Conservation (phyloP, 2,329 filamentous ascomycete genomes). For the Microthyrium microscopicum region DNA sequence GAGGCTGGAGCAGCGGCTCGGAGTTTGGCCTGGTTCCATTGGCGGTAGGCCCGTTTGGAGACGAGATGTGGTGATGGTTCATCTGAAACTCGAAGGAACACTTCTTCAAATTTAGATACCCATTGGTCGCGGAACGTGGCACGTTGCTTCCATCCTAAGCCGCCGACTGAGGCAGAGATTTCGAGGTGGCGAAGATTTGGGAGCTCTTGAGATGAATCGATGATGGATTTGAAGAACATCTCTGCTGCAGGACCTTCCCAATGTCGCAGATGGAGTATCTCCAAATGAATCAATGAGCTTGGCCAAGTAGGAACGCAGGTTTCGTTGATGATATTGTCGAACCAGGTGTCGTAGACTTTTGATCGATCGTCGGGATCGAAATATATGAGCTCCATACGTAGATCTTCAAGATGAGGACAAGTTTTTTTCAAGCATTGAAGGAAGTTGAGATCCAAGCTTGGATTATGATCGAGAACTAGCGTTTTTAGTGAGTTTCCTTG, state of each 20-base stretch:
- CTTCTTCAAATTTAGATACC: conserved; percentile 50
- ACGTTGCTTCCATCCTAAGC: conserved; percentile 62
- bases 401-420: conserved; percentile 53
- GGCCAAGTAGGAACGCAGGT: conserved; percentile 67
- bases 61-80: conserved; percentile 27
- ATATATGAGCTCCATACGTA: conserved; percentile 67
- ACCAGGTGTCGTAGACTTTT: conserved; percentile 59
- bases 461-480: conserved; percentile 62
- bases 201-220: conserved; percentile 51
- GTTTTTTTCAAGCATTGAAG: conserved; percentile 45
- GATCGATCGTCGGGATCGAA: conserved; percentile 52
- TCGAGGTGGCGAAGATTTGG: conserved; percentile 54
- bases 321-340: conserved; percentile 45
- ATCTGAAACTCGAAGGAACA: conserved; percentile 41
- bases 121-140: conserved; percentile 65
- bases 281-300: conserved; percentile 47
- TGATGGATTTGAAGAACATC: conserved; percentile 62
- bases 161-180: too few species aligned
- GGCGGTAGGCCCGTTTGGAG: conserved; percentile 25
- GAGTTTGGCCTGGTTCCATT: conserved; percentile 19
- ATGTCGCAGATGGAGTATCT: conserved; percentile 61
- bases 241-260: conserved; percentile 55
- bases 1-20: conserved; percentile 7
- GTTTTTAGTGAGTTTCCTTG: conserved; percentile 52
- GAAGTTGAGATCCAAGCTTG: conserved; percentile 60